Conservation (phyloP, 2,329 filamentous ascomycete genomes). For the Zymoseptoria tritici region DNA sequence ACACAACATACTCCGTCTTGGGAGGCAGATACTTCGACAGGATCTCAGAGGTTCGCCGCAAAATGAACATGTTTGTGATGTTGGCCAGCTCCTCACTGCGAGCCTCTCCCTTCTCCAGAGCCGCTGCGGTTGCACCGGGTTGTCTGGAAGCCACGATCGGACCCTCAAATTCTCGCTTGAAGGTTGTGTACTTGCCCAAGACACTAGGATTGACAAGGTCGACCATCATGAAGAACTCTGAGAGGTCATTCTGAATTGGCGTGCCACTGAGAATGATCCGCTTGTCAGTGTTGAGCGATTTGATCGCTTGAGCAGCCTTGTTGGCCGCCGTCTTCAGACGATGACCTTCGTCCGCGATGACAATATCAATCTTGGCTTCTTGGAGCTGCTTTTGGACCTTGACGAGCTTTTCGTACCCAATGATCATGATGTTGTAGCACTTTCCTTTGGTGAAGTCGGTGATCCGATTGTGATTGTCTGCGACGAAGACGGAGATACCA, state of each 20-base stretch:
- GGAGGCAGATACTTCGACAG: conserved; percentile 57
- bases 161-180: conserved; percentile 57
- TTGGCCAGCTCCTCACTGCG: conserved; percentile 54
- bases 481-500: conserved; percentile 60
- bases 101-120: conserved; percentile 57
- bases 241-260: conserved; percentile 61
- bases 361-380: conserved; percentile 60
- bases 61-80: conserved; percentile 57
- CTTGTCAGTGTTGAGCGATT: conserved; percentile 53
- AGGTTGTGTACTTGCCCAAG: conserved; percentile 54
- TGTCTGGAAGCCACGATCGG: conserved; percentile 59
- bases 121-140: conserved; percentile 53
- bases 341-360: conserved; percentile 64
- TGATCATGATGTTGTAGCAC: conserved; percentile 63
- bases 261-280: conserved; percentile 60
- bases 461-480: conserved; percentile 52
- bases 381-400: conserved; percentile 58
- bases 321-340: conserved; percentile 62
- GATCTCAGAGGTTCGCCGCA: conserved; percentile 60
- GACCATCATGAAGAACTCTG: conserved; percentile 60
- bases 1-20: conserved; percentile 61
- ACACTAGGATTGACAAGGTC: conserved; percentile 63
- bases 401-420: conserved; percentile 64
- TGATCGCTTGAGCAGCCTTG: conserved; percentile 59
- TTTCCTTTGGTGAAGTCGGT: conserved; percentile 63